A percentile compares a stretch with the other conserved stretches of the same genome.
Conservation (phyloP, 345 rosid genomes). For the Eutrema yunnanense region DNA sequence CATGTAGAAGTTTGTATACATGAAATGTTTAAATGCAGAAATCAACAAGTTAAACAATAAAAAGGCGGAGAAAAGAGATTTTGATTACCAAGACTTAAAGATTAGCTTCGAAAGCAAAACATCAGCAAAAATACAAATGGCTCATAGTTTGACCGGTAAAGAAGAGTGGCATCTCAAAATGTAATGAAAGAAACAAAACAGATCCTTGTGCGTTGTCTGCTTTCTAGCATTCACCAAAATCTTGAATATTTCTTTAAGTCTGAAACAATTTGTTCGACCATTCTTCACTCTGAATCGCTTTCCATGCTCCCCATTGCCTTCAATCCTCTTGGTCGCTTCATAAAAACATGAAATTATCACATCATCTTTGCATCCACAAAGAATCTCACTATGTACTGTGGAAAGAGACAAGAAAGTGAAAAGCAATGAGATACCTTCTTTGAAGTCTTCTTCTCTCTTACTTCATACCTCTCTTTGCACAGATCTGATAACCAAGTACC, state of each 20-base stretch:
- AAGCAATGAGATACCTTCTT: slow-evolving; percentile 55
- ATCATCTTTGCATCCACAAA: background rate
- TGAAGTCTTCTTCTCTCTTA: slow-evolving; percentile 86
- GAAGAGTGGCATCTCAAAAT: slow-evolving; percentile 22
- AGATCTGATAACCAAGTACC: slow-evolving; percentile 88
- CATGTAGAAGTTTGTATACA: background rate
- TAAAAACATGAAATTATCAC: background rate
- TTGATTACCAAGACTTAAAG: background rate
- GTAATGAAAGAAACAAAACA: slow-evolving; percentile 2
- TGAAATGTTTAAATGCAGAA: background rate
- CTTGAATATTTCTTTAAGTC: background rate
- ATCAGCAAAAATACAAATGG: slow-evolving; percentile 22
- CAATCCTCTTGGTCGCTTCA: slow-evolving; percentile 56
- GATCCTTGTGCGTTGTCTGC: background rate
- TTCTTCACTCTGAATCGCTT: slow-evolving; percentile 46
- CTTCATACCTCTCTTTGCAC: slow-evolving; percentile 83
- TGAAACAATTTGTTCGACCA: background rate
- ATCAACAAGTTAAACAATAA: background rate
- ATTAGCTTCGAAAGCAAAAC: slow-evolving; percentile 16
- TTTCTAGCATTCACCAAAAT: slow-evolving; percentile 12
- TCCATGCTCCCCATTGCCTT: slow-evolving; percentile 65
- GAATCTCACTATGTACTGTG: background rate
- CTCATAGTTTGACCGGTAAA: slow-evolving; percentile 8
- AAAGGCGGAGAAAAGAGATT: background rate
- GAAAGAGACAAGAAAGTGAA: background rate